Evolutionary conservation across 768 basidiomycete genomes (phyloP).

Genomic region (Suillus sp.): DNA sequence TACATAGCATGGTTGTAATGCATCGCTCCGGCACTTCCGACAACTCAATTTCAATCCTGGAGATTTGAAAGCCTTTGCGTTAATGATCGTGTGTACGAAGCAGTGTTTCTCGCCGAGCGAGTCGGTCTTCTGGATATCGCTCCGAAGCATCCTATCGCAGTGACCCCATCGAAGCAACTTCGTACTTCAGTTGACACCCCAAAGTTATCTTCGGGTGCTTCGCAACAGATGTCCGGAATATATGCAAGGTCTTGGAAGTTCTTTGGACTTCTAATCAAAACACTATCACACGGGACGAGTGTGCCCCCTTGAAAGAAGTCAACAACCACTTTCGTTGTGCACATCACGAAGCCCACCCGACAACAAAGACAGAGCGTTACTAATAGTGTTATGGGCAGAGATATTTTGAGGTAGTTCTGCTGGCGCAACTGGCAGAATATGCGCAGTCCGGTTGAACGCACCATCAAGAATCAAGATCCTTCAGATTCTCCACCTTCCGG

Average conservation of each 20-base stretch:
- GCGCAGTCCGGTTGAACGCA: background rate
- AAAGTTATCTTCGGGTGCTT: background rate
- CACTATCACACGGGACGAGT: background rate
- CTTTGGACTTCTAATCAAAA: background rate
- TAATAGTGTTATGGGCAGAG: background rate
- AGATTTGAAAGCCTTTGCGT: background rate
- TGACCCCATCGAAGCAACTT: background rate
- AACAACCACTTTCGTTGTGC: background rate
- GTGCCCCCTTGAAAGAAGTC: background rate
- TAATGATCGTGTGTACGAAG: background rate
- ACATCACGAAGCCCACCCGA: background rate
- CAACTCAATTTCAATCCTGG: background rate
- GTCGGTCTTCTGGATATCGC: background rate
- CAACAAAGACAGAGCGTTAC: background rate
- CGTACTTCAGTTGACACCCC: background rate
- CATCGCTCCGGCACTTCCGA: background rate
- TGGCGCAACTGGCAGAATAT: too few species aligned
- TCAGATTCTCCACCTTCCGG: background rate
- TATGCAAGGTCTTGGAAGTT: background rate
- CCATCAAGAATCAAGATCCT: background rate
- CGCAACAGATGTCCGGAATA: background rate
- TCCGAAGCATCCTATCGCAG: conserved; percentile 3
- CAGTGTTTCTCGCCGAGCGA: background rate
- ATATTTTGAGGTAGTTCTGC: too few species aligned
- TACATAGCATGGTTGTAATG: background rate